Conservation (phyloP, 768 basidiomycete genomes). For the Jaapia argillacea region DNA sequence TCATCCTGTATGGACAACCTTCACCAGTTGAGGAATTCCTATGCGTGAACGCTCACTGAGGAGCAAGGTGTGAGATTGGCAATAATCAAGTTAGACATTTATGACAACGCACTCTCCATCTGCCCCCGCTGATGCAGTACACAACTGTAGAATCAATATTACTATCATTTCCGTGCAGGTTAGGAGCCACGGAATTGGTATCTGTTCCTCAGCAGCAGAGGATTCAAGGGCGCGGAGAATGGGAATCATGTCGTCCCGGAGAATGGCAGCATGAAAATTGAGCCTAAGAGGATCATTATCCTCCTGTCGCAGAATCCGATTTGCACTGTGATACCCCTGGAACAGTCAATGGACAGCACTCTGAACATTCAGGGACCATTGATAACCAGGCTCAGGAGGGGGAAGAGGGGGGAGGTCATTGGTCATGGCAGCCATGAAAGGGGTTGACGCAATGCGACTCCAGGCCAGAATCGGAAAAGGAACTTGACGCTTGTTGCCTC, state of each 20-base stretch:
- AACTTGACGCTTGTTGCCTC: too few relatives aligned
- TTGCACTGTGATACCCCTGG: neutral
- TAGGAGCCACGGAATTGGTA: neutral
- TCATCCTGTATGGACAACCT: neutral
- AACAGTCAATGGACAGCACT: neutral
- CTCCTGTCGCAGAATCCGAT: neutral
- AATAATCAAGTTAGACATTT: too few relatives aligned
- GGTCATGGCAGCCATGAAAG: too few relatives aligned
- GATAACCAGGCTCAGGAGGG: too few relatives aligned
- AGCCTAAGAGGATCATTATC: neutral
- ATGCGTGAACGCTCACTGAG: too few relatives aligned
- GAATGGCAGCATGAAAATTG: neutral
- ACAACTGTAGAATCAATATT: neutral
- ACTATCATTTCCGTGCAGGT: neutral
- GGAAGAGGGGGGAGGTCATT: too few relatives aligned
- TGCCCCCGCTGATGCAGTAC: neutral
- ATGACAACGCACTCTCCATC: neutral
- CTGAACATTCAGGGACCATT: neutral
- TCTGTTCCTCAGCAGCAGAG: neutral
- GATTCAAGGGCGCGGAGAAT: neutral
- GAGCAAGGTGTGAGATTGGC: too few relatives aligned
- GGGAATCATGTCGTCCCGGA: neutral
- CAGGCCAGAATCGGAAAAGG: too few relatives aligned
- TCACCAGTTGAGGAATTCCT: too few relatives aligned
- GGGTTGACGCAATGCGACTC: too few relatives aligned